Evolutionary conservation across 805 yeast species (phyloP).

Genomic region (Myxozyma melibiosi): DNA sequence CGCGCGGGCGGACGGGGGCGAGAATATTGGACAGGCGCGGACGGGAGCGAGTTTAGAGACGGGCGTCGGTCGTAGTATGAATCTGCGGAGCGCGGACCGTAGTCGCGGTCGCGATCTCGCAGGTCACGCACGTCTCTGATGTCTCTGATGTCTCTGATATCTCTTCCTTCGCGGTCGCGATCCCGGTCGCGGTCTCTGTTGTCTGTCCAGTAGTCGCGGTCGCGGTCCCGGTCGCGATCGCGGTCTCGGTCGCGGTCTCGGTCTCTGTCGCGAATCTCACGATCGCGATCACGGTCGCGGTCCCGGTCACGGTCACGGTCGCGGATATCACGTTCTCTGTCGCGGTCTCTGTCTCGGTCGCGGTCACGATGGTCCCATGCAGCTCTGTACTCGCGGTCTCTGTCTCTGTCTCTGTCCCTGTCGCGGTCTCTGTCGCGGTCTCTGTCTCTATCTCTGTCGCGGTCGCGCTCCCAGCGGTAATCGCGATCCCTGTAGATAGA

Average conservation of each 20-base stretch:
- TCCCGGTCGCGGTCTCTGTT: slow-evolving; percentile 21
- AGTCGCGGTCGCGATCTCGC: slow-evolving; percentile 21
- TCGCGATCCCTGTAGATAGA: slow-evolving; percentile 4
- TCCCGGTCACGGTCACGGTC: slow-evolving; percentile 18
- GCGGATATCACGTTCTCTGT: slow-evolving; percentile 4
- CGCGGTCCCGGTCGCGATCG: slow-evolving; percentile 7
- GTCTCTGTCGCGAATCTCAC: slow-evolving; percentile 12
- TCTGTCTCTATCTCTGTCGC: background rate
- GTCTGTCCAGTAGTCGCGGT: slow-evolving; percentile 6
- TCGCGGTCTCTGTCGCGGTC: background rate
- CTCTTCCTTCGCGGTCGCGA: slow-evolving; percentile 20
- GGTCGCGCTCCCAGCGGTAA: slow-evolving; percentile 7
- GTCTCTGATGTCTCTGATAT: too few species aligned
- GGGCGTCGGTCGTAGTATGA: background rate
- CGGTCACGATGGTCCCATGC: slow-evolving; percentile 17
- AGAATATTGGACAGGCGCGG: background rate
- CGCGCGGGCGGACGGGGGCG: background rate
- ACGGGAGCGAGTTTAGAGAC: background rate
- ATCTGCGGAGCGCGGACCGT: slow-evolving; percentile 2
- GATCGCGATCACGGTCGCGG: slow-evolving; percentile 12
- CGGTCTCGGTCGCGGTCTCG: slow-evolving; percentile 20
- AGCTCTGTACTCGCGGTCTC: slow-evolving; percentile 3
- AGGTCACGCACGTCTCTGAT: slow-evolving; percentile 6
- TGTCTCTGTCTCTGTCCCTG: background rate
- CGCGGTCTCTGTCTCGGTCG: slow-evolving; percentile 19